Evolutionary conservation across 306 rosid species (phyloP).

Genomic region (Gynostemma pentaphyllum): DNA sequence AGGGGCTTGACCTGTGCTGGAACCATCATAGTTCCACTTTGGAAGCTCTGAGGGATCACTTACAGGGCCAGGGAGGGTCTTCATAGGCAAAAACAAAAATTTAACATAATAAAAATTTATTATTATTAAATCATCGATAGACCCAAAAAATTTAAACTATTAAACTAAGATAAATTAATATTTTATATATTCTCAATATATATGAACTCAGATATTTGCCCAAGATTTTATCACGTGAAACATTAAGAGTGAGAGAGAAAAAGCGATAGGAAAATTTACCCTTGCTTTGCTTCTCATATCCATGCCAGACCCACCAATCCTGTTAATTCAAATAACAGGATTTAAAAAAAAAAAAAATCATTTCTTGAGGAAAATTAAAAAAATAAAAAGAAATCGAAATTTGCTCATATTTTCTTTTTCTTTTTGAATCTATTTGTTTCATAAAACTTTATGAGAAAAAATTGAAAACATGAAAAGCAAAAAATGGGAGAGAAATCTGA

Average conservation of each 20-base stretch:
- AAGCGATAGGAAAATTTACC: constrained; percentile 41
- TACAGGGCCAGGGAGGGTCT: constrained; percentile 73
- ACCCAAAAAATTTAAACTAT: no score
- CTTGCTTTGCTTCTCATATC: constrained; percentile 95
- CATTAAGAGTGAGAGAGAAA: no score
- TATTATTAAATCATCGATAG: no score
- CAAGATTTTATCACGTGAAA: no score
- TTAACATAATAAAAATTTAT: not conserved
- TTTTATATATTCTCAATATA: no score
- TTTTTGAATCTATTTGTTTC: no score
- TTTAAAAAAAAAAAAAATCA: no score
- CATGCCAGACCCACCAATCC: constrained; percentile 96
- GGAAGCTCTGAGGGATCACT: constrained; percentile 69
- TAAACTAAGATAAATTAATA: no score
- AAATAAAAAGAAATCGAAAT: not conserved
- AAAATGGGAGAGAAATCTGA: not conserved
- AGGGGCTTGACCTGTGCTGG: constrained; percentile 91
- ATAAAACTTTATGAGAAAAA: no score
- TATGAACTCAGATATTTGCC: no score
- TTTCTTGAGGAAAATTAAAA: not conserved
- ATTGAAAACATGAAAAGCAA: not conserved
- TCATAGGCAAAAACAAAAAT: constrained; percentile 15
- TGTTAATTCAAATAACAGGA: no score
- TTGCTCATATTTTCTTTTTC: no score
- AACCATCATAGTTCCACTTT: constrained; percentile 89